phyloP scores from a whole-genome alignment of 345 rosid genomes.

The Camelina sativa region DNA sequence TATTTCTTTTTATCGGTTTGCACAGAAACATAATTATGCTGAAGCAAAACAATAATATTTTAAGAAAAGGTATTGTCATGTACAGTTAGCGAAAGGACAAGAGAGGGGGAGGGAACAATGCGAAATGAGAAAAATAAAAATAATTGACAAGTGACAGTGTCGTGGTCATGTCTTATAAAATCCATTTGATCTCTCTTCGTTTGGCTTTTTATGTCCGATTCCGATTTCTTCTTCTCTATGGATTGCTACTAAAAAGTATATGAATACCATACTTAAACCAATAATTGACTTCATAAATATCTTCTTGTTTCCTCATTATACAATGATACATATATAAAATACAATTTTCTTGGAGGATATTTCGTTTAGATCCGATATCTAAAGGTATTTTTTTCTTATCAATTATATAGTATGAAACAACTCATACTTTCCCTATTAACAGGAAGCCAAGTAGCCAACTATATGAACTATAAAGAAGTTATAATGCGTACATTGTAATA shows the following conservation, averaged over 20 bases:
- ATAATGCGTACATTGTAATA: background rate
- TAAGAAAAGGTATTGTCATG: constrained; percentile 42
- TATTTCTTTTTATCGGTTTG: background rate
- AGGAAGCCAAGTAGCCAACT: constrained; percentile 5
- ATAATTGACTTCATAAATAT: constrained; percentile 20
- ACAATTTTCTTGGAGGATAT: constrained; percentile 24
- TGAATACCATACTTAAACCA: constrained; percentile 25
- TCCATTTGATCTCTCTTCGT: constrained; percentile 28
- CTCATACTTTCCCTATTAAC: background rate
- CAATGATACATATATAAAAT: background rate
- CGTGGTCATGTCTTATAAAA: constrained; percentile 32
- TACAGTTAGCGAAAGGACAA: constrained; percentile 32
- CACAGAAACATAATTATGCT: constrained; percentile 25
- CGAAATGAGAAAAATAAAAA: constrained; percentile 31
- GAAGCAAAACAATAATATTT: constrained; percentile 3
- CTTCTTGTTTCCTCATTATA: constrained; percentile 18
- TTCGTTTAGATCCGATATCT: constrained; percentile 32
- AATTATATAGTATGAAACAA: constrained; percentile 13
- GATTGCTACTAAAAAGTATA: constrained; percentile 23
- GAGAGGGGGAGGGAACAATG: constrained; percentile 26
- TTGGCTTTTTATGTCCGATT: constrained; percentile 37
- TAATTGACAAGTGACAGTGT: constrained; percentile 37
- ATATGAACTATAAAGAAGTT: background rate
- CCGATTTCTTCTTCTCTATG: constrained; percentile 16
- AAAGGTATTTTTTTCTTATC: background rate